Conservation (phyloP, 1,284 basidiomycete species). For the Limonomyces culmigenus region DNA sequence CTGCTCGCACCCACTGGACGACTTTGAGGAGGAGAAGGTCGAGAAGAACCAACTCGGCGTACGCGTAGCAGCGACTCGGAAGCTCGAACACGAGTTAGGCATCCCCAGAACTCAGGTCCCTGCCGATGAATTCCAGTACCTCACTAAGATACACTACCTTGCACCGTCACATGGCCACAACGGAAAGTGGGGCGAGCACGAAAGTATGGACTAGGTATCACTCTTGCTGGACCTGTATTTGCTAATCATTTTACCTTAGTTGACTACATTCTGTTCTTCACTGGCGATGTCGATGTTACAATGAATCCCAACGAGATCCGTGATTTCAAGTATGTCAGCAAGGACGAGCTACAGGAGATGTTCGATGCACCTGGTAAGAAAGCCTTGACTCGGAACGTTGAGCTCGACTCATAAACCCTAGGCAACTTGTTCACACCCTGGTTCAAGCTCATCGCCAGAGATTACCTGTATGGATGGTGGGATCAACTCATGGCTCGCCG, state of each 20-base stretch:
- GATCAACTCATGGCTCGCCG: conserved; percentile 65
- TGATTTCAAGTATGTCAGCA: conserved; percentile 84
- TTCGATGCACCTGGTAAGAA: conserved; percentile 65
- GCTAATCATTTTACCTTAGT: conserved; percentile 41
- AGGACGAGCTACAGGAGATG: conserved; percentile 79
- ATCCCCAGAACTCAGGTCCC: conserved; percentile 71
- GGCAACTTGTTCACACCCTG: conserved; percentile 91
- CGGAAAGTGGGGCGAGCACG: conserved; percentile 96
- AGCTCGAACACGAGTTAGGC: conserved; percentile 94
- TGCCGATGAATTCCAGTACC: conserved; percentile 81
- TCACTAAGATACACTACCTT: conserved; percentile 95
- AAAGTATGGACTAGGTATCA: conserved; percentile 45
- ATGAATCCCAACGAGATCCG: conserved; percentile 88
- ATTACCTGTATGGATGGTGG: conserved; percentile 99
- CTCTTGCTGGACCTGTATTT: conserved; percentile 3
- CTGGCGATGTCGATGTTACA: conserved; percentile 73
- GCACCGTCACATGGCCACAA: conserved; percentile 88
- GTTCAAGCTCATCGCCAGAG: conserved; percentile 97
- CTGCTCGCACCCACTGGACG: conserved; percentile 92
- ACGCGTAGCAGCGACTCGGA: conserved; percentile 78
- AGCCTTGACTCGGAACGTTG: neutral
- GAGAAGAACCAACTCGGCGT: conserved; percentile 78
- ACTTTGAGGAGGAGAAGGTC: conserved; percentile 71
- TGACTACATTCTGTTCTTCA: conserved; percentile 95
- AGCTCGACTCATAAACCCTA: conserved; percentile 15